Evolutionary conservation across 306 rosid genomes (phyloP).

Genomic region (Corylus americana): DNA sequence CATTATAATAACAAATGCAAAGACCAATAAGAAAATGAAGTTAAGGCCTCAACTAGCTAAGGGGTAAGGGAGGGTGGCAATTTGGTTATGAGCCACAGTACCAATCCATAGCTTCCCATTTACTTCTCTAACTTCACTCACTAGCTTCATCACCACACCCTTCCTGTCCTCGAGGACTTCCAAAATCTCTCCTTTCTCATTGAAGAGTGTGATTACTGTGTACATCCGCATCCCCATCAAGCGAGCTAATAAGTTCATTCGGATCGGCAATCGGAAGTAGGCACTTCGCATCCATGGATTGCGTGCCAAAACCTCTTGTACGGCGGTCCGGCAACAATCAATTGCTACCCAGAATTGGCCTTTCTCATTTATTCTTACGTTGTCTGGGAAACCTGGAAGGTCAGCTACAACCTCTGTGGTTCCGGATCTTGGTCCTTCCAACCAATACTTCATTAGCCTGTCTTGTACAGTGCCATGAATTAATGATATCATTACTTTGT

Average conservation of each 20-base stretch:
- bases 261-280: constrained; percentile 74
- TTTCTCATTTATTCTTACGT: constrained; percentile 69
- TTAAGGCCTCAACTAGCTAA: neutral
- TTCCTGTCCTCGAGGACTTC: constrained; percentile 80
- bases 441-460: constrained; percentile 73
- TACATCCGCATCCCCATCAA: constrained; percentile 87
- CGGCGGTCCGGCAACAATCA: constrained; percentile 81
- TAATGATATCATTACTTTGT: neutral
- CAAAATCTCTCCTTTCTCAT: constrained; percentile 63
- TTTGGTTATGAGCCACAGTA: constrained; percentile 91
- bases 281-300: constrained; percentile 81
- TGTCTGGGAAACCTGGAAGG: constrained; percentile 92
- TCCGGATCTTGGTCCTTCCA: constrained; percentile 58
- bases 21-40: neutral
- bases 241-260: constrained; percentile 64
- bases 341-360: constrained; percentile 91
- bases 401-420: constrained; percentile 52
- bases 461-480: neutral
- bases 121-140: constrained; percentile 79
- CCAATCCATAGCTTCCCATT: constrained; percentile 92
- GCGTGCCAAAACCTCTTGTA: constrained; percentile 63
- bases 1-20: constrained; percentile 11
- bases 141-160: constrained; percentile 77
- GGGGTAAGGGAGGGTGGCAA: constrained; percentile 81
- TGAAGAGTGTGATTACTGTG: constrained; percentile 61